Evolutionary conservation across 208 protist species (phyloP).

Genomic region (Acanthamoeba lenticulata): DNA sequence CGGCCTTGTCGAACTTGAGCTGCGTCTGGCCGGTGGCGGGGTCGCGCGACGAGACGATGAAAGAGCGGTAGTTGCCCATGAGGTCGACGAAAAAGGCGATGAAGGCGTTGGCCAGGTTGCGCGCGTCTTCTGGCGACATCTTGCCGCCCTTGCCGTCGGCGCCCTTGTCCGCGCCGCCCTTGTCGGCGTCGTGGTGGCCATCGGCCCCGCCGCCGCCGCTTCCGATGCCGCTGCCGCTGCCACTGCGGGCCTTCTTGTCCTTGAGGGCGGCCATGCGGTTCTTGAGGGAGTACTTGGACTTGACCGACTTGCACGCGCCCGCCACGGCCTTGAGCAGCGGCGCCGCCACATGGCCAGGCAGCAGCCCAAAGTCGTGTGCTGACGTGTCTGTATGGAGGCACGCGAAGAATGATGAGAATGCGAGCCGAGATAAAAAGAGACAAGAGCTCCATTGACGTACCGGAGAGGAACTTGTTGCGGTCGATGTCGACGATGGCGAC

Average conservation of each 20-base stretch:
- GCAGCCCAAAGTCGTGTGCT: not conserved
- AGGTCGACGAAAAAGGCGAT: slow-evolving; percentile 61
- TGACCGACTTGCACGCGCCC: not conserved
- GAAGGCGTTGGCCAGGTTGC: slow-evolving; percentile 21
- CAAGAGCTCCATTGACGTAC: not conserved
- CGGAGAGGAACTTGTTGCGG: slow-evolving; percentile 42
- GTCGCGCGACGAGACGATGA: not conserved
- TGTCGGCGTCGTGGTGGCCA: not conserved
- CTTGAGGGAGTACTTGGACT: slow-evolving; percentile 10
- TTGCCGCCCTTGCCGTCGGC: not conserved
- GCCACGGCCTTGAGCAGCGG: not conserved
- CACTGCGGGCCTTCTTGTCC: not conserved
- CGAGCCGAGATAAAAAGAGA: not conserved
- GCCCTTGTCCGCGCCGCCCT: not conserved
- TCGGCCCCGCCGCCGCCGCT: not conserved
- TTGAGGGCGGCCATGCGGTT: not conserved
- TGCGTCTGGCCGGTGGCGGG: not conserved
- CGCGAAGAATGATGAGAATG: not conserved
- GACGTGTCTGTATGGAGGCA: not conserved
- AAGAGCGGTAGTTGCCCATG: not conserved
- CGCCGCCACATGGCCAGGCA: not conserved
- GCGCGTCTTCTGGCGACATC: slow-evolving; percentile 28
- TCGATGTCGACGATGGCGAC: slow-evolving; percentile 37
- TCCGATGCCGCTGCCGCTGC: not conserved
- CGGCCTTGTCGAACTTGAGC: not conserved